Evolutionary conservation across 2,329 filamentous ascomycete genomes (phyloP), one percentile per base, ranked within the genome.

Genomic region (Colletotrichum filicis): DNA sequence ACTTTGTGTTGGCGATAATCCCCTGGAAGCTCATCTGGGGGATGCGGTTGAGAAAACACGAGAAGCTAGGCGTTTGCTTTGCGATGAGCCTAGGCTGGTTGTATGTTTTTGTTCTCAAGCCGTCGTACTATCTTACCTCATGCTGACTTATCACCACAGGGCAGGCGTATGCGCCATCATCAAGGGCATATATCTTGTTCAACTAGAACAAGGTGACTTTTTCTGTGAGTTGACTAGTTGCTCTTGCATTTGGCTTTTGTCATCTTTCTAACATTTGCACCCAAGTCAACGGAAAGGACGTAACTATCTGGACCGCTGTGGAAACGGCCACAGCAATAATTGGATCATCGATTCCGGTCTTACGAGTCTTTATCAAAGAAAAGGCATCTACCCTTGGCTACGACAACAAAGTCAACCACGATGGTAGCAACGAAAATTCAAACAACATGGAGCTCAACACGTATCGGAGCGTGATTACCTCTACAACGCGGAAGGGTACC

Each of bases 271-370:
- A n/a, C 2, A 22, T 22, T 60, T n/a, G 24, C n/a, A 3, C 12
- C 8, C 3, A 2, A 76, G 75, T 72, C n/a, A 67, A 75, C 12
- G 76, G 74, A 1, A 71, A 62, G 4, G 68, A 74, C 11, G 74
- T 80, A 3, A 76, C 78, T 3, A 78, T 80, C 11, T 81, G 79
- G 80, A 77, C 75, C 19, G 73, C 75, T 0, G 79, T 77, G 14
- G 80, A 81, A 67, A 71, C 78, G 4, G 68, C 76, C 19, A 76
- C 74, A 4, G 78, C 79, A 7, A 78, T 81, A 28, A 74, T 80
- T 3, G 80, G 79, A 6, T 76, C 79, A 49, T 81, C 79, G 4
- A 80, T 81, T 28, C 80, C 80, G 9, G 79, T 81, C n/a, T 68
- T 81, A 8, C 78, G 79, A 1, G 79, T 77, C n/a, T 75, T 80